phyloP scores from a whole-genome alignment of 2,329 filamentous ascomycete genomes.

The Lachnellula willkommii region DNA sequence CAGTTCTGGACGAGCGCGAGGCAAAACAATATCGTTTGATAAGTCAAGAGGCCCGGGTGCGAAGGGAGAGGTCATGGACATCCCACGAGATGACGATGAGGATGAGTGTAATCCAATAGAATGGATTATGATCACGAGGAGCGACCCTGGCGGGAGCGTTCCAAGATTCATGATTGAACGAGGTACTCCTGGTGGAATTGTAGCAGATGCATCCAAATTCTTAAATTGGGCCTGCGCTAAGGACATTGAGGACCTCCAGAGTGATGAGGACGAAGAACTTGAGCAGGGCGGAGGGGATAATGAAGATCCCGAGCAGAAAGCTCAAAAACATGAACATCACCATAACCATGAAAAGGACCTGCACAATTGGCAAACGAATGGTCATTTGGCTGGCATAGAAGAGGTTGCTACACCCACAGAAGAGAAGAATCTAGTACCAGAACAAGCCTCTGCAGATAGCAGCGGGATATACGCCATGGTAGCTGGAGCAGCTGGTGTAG shows the following conservation, averaged over 20 bases:
- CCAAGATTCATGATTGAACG: conserved; percentile 68
- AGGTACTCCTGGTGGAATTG: conserved; percentile 61
- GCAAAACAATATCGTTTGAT: conserved; percentile 38
- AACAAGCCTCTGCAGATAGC: conserved; percentile 19
- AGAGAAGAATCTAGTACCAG: background rate
- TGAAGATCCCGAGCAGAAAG: conserved; percentile 15
- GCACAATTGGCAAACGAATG: conserved; percentile 30
- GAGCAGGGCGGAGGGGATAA: conserved; percentile 15
- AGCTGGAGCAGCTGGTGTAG: conserved; percentile 46
- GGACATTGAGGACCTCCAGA: conserved; percentile 26
- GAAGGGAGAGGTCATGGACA: conserved; percentile 33
- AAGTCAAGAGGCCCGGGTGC: conserved; percentile 34
- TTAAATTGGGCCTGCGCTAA: conserved; percentile 59
- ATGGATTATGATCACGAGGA: conserved; percentile 71
- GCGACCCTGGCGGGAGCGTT: conserved; percentile 67
- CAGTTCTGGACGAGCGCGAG: conserved; percentile 29
- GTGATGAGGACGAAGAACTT: conserved; percentile 17
- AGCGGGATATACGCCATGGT: conserved; percentile 53
- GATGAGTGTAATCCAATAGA: conserved; percentile 60
- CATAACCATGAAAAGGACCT: conserved; percentile 27
- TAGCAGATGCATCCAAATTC: conserved; percentile 62
- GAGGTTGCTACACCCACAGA: conserved; percentile 11
- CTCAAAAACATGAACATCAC: conserved; percentile 12
- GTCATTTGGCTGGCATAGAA: conserved; percentile 25
- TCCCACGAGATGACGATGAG: conserved; percentile 36